These are phyloP conservation scores for Apiospora hydei DNA, from an alignment of 2,329 filamentous ascomycete species.

Conservation along the genomic window DNA sequence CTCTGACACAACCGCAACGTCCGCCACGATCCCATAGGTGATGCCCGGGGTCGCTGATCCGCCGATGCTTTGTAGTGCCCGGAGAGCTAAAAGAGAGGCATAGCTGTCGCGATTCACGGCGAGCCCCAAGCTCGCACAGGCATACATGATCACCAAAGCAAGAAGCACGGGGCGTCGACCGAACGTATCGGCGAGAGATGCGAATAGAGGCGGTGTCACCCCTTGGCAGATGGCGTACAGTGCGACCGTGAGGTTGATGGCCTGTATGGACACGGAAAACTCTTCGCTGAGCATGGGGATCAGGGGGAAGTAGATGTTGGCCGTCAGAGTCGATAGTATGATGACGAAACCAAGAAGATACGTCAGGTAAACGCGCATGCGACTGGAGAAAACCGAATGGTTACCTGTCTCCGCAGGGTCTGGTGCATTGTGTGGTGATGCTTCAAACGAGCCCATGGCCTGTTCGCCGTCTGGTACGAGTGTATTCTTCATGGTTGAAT, in stretches of 20 bases:
- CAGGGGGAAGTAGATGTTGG: slow-evolving; percentile 29
- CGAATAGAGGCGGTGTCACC: slow-evolving; percentile 21
- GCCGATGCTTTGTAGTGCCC: slow-evolving; percentile 52
- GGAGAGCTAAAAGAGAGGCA: slow-evolving; percentile 44
- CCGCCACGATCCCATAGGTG: slow-evolving; percentile 30
- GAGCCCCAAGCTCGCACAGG: slow-evolving; percentile 49
- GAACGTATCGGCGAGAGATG: slow-evolving; percentile 21
- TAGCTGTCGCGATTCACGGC: slow-evolving; percentile 46
- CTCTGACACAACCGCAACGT: slow-evolving; percentile 10
- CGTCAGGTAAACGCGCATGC: background rate
- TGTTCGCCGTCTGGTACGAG: background rate
- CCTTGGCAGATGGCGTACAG: slow-evolving; percentile 28
- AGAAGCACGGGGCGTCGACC: slow-evolving; percentile 18
- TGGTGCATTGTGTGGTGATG: background rate
- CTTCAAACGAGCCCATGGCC: background rate
- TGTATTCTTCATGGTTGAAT: background rate
- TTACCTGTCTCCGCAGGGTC: background rate
- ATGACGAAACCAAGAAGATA: slow-evolving; percentile 26
- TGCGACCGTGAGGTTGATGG: slow-evolving; percentile 28
- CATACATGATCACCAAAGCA: slow-evolving; percentile 45
- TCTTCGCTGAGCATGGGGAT: slow-evolving; percentile 23
- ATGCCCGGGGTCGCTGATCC: slow-evolving; percentile 50
- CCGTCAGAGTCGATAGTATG: slow-evolving; percentile 26
- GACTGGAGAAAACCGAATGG: background rate
- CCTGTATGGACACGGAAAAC: slow-evolving; percentile 23